Conservation (phyloP, 2,329 filamentous ascomycete genomes). For the Leptographium procerum region DNA sequence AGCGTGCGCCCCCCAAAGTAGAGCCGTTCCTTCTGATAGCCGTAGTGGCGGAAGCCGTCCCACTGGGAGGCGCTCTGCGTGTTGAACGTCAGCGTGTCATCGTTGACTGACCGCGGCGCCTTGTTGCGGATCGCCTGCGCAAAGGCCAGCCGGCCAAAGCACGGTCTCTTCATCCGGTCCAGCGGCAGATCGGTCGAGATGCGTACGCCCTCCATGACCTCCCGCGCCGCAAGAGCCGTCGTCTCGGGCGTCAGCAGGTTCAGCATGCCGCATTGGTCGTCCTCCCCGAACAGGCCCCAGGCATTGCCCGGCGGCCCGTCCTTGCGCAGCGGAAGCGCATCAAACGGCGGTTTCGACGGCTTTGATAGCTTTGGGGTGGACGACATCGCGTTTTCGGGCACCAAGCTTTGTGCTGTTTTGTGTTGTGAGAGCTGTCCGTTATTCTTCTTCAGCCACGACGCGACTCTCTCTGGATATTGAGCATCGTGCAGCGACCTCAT, state of each 20-base stretch:
- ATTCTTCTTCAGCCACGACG: too few species aligned
- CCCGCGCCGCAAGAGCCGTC: constrained; percentile 22
- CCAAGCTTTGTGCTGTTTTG: too few species aligned
- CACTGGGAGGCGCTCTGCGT: constrained; percentile 37
- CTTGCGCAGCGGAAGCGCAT: constrained; percentile 12
- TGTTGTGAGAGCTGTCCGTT: too few species aligned
- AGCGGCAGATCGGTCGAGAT: constrained; percentile 51
- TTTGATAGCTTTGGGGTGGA: constrained; percentile 22
- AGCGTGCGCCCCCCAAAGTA: too few species aligned
- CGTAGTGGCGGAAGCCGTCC: constrained; percentile 35
- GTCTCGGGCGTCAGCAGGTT: constrained; percentile 15
- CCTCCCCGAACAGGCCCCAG: constrained; percentile 38
- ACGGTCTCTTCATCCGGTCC: constrained; percentile 30
- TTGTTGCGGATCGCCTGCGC: too few species aligned
- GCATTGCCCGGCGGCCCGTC: constrained; percentile 15
- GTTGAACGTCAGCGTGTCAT: constrained; percentile 32
- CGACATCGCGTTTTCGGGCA: not conserved
- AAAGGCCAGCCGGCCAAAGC: constrained; percentile 34
- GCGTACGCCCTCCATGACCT: constrained; percentile 43
- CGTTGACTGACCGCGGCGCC: constrained; percentile 34
- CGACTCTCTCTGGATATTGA: too few species aligned
- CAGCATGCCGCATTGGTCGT: constrained; percentile 26
- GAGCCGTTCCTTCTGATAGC: constrained; percentile 10
- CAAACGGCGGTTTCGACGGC: constrained; percentile 25
- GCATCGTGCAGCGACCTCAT: too few species aligned